These are phyloP conservation scores for Nakaseomyces glabratus DNA, from an alignment of 1,139 yeast species.

Conservation along the genomic window DNA sequence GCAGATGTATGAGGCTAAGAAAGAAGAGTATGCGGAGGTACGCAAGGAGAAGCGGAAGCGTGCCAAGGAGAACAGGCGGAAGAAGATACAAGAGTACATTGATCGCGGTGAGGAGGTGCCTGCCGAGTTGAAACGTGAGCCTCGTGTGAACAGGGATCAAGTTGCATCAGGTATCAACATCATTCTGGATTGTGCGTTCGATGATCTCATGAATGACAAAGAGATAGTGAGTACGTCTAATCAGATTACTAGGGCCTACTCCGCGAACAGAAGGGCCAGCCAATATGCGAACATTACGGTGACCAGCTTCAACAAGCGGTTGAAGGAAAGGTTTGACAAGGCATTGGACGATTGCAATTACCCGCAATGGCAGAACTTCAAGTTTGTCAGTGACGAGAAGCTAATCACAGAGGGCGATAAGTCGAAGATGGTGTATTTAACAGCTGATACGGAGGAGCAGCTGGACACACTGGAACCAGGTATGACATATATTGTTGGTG, in stretches of 20 bases:
- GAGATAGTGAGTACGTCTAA: slow-evolving; percentile 71
- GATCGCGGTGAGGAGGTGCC: slow-evolving; percentile 35
- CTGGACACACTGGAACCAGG: slow-evolving; percentile 54
- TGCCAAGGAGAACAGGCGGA: slow-evolving; percentile 31
- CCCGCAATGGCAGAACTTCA: slow-evolving; percentile 56
- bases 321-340: slow-evolving; percentile 60
- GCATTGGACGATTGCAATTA: slow-evolving; percentile 48
- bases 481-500: slow-evolving; percentile 80
- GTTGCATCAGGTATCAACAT: slow-evolving; percentile 42
- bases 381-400: slow-evolving; percentile 42
- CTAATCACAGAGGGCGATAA: slow-evolving; percentile 12
- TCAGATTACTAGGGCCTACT: slow-evolving; percentile 75
- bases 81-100: slow-evolving; percentile 30
- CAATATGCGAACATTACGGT: slow-evolving; percentile 53
- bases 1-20: slow-evolving; percentile 54
- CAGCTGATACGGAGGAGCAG: slow-evolving; percentile 78
- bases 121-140: slow-evolving; percentile 27
- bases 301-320: slow-evolving; percentile 56
- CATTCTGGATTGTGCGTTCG: slow-evolving; percentile 82
- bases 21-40: slow-evolving; percentile 45
- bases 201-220: slow-evolving; percentile 72
- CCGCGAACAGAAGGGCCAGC: slow-evolving; percentile 59
- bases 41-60: slow-evolving; percentile 48
- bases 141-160: slow-evolving; percentile 37
- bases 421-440: slow-evolving; percentile 51